Evolutionary conservation across 805 yeast genomes (phyloP).

Genomic region (Starmerella gropengiesseri): DNA sequence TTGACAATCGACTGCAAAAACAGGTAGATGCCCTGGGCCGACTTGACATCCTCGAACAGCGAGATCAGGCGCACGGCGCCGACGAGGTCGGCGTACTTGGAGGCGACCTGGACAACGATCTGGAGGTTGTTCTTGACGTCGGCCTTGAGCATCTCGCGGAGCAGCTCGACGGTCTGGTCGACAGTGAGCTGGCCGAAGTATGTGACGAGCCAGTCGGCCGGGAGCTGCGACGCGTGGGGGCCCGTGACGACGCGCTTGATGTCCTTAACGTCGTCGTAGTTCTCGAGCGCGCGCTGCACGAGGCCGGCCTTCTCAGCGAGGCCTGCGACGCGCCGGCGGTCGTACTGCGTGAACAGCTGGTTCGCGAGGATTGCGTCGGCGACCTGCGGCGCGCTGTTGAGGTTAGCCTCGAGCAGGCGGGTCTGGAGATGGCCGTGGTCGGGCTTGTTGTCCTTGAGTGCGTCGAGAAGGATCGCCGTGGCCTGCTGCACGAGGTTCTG

Average conservation of each 20-base stretch:
- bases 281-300: constrained; percentile 90
- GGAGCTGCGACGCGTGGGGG: constrained; percentile 48
- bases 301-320: constrained; percentile 95
- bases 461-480: constrained; percentile 91
- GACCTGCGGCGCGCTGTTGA: constrained; percentile 95
- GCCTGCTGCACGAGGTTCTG: constrained; percentile 95
- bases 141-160: constrained; percentile 71
- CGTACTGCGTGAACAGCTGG: constrained; percentile 90
- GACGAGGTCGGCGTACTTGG: constrained; percentile 86
- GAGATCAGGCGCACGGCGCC: constrained; percentile 79
- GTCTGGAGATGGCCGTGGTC: constrained; percentile 95
- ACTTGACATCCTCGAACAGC: constrained; percentile 85
- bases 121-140: constrained; percentile 82
- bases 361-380: constrained; percentile 98
- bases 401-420: constrained; percentile 79
- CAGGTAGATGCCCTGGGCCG: constrained; percentile 88
- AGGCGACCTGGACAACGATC: constrained; percentile 90
- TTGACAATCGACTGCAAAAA: constrained; percentile 89
- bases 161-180: constrained; percentile 80
- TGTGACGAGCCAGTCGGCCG: constrained; percentile 84
- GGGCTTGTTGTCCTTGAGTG: constrained; percentile 84
- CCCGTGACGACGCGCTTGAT: constrained; percentile 90
- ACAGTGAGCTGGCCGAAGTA: constrained; percentile 91
- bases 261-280: constrained; percentile 87
- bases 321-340: constrained; percentile 82